Evolutionary conservation across 345 rosid genomes (phyloP).

Genomic region (Arabidopsis thaliana): DNA sequence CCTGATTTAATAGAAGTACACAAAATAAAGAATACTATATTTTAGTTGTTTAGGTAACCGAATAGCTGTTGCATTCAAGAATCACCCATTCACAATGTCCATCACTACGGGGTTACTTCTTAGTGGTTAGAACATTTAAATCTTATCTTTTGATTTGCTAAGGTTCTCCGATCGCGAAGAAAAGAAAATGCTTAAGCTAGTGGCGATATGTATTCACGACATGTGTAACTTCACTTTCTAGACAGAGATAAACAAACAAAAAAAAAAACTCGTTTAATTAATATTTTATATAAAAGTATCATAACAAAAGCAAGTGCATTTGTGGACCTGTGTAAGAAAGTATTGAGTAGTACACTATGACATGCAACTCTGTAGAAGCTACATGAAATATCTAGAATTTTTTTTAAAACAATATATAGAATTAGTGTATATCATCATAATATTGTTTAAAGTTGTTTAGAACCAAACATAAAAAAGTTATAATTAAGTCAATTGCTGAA

Average conservation of each 20-base stretch:
- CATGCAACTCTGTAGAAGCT: conserved; percentile 4
- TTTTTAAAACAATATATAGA: too few relatives aligned
- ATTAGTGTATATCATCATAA: too few relatives aligned
- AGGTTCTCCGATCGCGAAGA: conserved; percentile 13
- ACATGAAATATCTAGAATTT: too few relatives aligned
- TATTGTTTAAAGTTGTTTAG: too few relatives aligned
- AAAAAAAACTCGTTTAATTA: not conserved
- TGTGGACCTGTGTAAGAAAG: conserved; percentile 36
- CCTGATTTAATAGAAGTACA: not conserved
- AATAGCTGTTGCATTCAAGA: not conserved
- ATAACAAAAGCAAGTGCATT: conserved; percentile 26
- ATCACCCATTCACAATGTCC: not conserved
- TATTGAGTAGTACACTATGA: not conserved
- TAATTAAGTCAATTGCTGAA: too few relatives aligned
- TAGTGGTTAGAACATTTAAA: not conserved
- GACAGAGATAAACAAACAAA: not conserved
- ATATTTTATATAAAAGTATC: not conserved
- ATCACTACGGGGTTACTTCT: not conserved
- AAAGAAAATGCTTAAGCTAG: conserved; percentile 1
- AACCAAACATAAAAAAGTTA: too few relatives aligned
- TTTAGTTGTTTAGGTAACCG: too few relatives aligned
- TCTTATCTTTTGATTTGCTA: conserved; percentile 20
- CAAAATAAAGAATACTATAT: too few relatives aligned
- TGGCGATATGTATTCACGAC: conserved; percentile 20
- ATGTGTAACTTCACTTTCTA: conserved; percentile 26